A percentile compares a stretch with the other conserved stretches of the same genome.
phyloP scores from a whole-genome alignment of 1,284 basidiomycete genomes.

The Stereum hirsutum region DNA sequence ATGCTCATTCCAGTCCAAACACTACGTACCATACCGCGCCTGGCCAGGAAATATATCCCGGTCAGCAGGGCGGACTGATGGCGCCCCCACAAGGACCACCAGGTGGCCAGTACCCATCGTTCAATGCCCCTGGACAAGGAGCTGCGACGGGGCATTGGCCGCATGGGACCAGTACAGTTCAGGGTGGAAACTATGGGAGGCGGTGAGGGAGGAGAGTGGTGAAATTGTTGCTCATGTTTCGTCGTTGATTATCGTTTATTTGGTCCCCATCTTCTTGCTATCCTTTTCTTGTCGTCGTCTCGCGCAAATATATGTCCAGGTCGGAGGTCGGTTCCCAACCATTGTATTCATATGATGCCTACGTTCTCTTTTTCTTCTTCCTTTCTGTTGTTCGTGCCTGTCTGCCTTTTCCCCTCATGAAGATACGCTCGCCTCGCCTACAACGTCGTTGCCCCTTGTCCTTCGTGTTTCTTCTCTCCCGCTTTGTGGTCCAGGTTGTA shows the following conservation, averaged over 20 bases:
- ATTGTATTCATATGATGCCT: neutral
- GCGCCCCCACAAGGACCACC: constrained; percentile 15
- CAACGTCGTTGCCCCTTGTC: too few species aligned
- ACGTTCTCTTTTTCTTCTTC: neutral
- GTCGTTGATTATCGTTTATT: neutral
- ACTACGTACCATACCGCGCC: constrained; percentile 14
- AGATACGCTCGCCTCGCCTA: neutral
- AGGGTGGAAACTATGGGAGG: constrained; percentile 11
- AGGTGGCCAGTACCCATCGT: constrained; percentile 6
- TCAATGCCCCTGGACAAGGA: constrained; percentile 10
- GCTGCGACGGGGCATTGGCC: constrained; percentile 10
- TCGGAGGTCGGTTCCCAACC: neutral
- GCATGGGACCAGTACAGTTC: constrained; percentile 10
- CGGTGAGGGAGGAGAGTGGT: constrained; percentile 6
- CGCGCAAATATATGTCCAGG: too few species aligned
- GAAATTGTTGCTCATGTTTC: neutral
- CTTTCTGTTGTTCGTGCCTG: neutral
- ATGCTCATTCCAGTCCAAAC: constrained; percentile 16
- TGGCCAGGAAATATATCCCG: constrained; percentile 15
- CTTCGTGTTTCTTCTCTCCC: neutral
- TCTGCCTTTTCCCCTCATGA: neutral
- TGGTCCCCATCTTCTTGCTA: neutral
- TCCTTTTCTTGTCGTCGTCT: neutral
- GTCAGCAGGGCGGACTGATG: constrained; percentile 19
- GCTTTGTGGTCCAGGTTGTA: neutral